Evolutionary conservation across 208 protist species (phyloP).

Genomic region (Naegleria gruberi): DNA sequence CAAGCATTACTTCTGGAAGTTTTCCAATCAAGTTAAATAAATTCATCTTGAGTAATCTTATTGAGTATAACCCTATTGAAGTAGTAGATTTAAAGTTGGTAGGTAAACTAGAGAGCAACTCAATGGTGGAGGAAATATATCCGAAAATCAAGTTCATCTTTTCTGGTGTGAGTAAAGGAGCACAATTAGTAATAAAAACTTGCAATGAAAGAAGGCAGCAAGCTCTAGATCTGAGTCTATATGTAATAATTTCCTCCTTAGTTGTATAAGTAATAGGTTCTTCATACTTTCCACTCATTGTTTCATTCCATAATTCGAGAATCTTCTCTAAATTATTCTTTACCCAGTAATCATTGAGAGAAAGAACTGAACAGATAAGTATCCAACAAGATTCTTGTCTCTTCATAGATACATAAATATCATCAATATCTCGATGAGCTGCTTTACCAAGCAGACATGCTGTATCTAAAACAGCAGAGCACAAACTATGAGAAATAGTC

Average conservation of each 20-base stretch:
- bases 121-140: neutral
- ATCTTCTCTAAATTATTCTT: slow-evolving; percentile 20
- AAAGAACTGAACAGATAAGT: neutral
- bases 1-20: neutral
- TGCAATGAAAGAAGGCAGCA: neutral
- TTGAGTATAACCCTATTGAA: neutral
- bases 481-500: neutral
- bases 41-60: neutral
- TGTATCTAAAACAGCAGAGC: slow-evolving; percentile 14
- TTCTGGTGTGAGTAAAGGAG: neutral
- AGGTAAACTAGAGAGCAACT: neutral
- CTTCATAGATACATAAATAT: neutral
- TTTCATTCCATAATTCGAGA: neutral
- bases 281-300: neutral
- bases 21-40: neutral
- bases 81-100: neutral
- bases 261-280: neutral
- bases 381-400: neutral
- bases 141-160: neutral
- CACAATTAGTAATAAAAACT: neutral
- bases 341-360: slow-evolving; percentile 10
- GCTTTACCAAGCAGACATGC: neutral
- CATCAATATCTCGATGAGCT: neutral
- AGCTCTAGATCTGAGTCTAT: neutral
- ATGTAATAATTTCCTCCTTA: neutral